Conservation (phyloP, 2,329 filamentous ascomycete genomes). For the Aspergillus versicolor region DNA sequence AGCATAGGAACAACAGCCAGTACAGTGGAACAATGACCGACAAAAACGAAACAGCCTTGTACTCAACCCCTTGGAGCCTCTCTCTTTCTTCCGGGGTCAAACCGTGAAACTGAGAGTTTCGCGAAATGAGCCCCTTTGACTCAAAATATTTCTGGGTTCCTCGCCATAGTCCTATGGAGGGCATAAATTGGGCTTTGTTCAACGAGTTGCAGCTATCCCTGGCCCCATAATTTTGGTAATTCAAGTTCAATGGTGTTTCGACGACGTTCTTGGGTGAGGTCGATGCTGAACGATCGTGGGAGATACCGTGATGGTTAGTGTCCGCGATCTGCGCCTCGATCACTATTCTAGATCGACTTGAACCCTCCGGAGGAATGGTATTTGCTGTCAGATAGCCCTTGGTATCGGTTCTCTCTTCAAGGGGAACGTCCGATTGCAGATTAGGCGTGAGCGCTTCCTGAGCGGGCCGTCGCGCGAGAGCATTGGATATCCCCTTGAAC, state of each 20-base stretch:
- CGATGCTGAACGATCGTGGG: constrained; percentile 28
- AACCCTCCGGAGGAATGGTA: neutral
- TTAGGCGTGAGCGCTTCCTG: neutral
- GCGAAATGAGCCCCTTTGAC: constrained; percentile 36
- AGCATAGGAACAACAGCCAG: constrained; percentile 46
- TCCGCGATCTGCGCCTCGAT: constrained; percentile 14
- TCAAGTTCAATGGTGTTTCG: constrained; percentile 34
- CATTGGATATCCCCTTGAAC: constrained; percentile 43
- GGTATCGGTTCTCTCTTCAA: neutral
- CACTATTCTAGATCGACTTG: neutral
- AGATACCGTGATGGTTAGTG: neutral
- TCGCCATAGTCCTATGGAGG: constrained; percentile 24
- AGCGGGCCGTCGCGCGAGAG: constrained; percentile 1
- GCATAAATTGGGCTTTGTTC: constrained; percentile 19
- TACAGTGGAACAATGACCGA: constrained; percentile 45
- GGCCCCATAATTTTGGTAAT: constrained; percentile 34
- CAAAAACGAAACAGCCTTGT: constrained; percentile 39
- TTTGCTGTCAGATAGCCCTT: neutral
- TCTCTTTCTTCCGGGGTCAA: constrained; percentile 45
- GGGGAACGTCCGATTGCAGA: neutral
- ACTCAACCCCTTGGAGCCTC: constrained; percentile 45
- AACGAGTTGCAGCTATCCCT: constrained; percentile 20
- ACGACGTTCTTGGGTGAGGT: constrained; percentile 34
- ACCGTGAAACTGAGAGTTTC: constrained; percentile 53
- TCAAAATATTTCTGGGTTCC: constrained; percentile 32